Percentiles rank a stretch among this genome's conserved stretches.
These are phyloP conservation scores for Ascochyta lentis DNA, from an alignment of 2,329 filamentous ascomycete genomes.

Conservation along the genomic window DNA sequence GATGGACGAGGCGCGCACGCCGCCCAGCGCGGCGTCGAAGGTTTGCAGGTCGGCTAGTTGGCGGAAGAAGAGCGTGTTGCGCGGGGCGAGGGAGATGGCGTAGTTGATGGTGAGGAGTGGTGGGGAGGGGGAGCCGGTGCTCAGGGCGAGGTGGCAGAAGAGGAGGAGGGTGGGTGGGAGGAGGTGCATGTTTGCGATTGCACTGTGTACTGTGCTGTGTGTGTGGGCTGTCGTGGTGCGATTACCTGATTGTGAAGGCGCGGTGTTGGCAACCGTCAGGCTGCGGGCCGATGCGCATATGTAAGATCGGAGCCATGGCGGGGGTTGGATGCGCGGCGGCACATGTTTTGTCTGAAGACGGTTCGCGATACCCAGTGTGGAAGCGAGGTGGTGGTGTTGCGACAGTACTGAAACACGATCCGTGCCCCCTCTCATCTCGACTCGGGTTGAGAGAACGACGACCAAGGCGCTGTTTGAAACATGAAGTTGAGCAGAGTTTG, in stretches of 20 bases:
- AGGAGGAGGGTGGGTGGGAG: constrained; percentile 32
- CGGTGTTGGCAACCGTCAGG: neutral
- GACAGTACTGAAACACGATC: constrained; percentile 39
- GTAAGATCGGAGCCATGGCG: constrained; percentile 22
- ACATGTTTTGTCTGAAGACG: neutral
- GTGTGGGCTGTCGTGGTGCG: neutral
- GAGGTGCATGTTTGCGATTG: constrained; percentile 19
- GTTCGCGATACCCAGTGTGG: constrained; percentile 23
- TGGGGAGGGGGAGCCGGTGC: constrained; percentile 33
- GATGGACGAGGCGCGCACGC: constrained; percentile 59
- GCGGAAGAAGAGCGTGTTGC: constrained; percentile 43
- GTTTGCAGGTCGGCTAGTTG: constrained; percentile 43
- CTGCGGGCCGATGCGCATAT: constrained; percentile 13
- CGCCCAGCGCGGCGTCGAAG: constrained; percentile 58
- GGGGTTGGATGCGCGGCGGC: neutral
- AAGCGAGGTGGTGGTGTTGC: constrained; percentile 29
- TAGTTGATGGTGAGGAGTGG: constrained; percentile 27
- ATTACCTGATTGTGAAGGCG: neutral
- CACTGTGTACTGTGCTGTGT: neutral
- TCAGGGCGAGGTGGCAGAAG: constrained; percentile 28
- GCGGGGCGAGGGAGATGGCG: constrained; percentile 38
- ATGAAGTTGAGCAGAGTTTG: neutral
- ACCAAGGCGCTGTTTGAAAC: constrained; percentile 3
- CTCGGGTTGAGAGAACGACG: neutral
- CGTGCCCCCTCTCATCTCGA: neutral